Base-by-base conservation (phyloP, 345 rosid genomes). In the Anacardium occidentale region DNA sequence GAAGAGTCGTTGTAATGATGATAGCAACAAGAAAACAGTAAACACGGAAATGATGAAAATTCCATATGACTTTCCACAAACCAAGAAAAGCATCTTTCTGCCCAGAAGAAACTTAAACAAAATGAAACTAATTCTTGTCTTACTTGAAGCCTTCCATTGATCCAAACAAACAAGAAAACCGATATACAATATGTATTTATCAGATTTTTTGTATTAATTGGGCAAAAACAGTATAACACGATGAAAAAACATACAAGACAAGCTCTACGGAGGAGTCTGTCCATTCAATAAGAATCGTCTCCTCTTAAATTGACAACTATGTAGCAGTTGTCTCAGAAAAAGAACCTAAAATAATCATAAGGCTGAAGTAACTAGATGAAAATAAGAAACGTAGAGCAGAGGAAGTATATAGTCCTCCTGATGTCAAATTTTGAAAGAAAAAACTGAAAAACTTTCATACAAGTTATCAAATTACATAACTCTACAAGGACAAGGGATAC, bases 71-170 rank as follows among this genome's bases (percentile, higher is more conserved):
- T 13, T 50, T 50, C 53, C 15, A 51, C 29, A 74, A 74, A 59
- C 62, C 59, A 52, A 51, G 62, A 25, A 71, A 29, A 75, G 65
- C 69, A 69, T 68, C 8, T 10, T 22, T 15, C 52, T 6, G n/a
- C 15, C 69, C 21, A 1, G 26, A 47, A 25, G 22, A 65, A 65
- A 65, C 11, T 17, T 47, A 47, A 48, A 8, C 11, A 45, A 44
- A 22, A 59, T 59, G 20, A 59, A 64, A 64, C 0, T 13, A 64
- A 26, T 51, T 21, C 20, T 48, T 14, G 47, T 65, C 42, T 25
- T 14, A 65, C 24, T 42, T 40, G 8, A 34, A 13, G 71, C 47
- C 15, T 32, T 54, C 37, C 45, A 21, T 37, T 4, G 32, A 7
- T 52, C n/a, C 50, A 51, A 54, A 68, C 3, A 24, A 40, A 68